These are phyloP conservation scores for Chlorella sp. DNA, from an alignment of 139 green algal species.

Conservation along the genomic window DNA sequence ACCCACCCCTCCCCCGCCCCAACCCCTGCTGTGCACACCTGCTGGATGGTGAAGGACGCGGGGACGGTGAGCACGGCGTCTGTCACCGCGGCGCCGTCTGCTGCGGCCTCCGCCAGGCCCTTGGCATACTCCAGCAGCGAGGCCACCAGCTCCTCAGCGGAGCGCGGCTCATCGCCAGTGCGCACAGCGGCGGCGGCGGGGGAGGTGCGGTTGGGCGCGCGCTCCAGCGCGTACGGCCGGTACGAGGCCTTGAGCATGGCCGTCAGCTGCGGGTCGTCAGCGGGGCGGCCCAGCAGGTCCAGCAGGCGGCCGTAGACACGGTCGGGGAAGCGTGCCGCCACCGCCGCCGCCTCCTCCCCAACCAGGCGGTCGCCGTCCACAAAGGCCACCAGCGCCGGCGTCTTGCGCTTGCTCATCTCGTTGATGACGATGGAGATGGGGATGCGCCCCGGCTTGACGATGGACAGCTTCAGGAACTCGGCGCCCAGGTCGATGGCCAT, in stretches of 20 bases:
- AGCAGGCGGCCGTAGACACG: conserved; percentile 71
- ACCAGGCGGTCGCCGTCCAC: conserved; percentile 88
- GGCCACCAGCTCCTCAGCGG: conserved; percentile 91
- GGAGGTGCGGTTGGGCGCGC: conserved; percentile 60
- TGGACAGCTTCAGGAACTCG: conserved; percentile 93
- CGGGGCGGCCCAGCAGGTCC: conserved; percentile 87
- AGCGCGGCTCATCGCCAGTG: conserved; percentile 50
- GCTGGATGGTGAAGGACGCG: conserved; percentile 84
- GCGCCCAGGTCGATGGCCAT: conserved; percentile 93
- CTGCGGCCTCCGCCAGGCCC: conserved; percentile 78
- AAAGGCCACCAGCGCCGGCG: conserved; percentile 88
- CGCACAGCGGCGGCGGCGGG: conserved; percentile 56
- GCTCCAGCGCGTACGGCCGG: conserved; percentile 80
- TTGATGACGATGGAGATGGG: conserved; percentile 94
- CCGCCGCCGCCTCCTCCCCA: conserved; percentile 90
- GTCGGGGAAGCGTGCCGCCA: conserved; percentile 82
- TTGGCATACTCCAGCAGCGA: conserved; percentile 91
- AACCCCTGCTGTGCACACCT: conserved; percentile 60
- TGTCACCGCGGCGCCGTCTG: conserved; percentile 66
- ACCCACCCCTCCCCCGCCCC: too few relatives aligned
- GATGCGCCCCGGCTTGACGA: conserved; percentile 87
- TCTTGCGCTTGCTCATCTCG: conserved; percentile 96
- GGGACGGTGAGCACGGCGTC: conserved; percentile 93
- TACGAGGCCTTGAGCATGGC: conserved; percentile 58
- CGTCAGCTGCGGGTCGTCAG: conserved; percentile 54